Percentiles rank a stretch among this genome's conserved stretches.
These are phyloP conservation scores for Neospora caninum DNA, from an alignment of 169 alveolate genomes.

Conservation along the genomic window DNA sequence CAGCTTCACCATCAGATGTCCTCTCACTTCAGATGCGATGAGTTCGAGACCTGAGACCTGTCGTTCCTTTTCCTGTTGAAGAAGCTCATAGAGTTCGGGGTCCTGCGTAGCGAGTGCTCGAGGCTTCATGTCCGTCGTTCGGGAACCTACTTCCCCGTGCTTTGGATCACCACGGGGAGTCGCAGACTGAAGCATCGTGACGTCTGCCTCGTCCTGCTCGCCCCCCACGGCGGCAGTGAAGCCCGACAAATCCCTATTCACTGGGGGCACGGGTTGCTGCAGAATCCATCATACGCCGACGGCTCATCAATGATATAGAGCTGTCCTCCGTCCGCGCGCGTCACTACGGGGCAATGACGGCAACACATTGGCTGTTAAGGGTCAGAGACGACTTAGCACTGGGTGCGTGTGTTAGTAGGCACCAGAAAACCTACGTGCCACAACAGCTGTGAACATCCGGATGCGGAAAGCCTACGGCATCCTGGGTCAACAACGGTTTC, in stretches of 20 bases:
- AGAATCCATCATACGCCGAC: background rate
- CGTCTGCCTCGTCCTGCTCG: background rate
- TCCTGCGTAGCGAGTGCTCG: slow-evolving; percentile 67
- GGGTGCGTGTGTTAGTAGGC: too few species aligned
- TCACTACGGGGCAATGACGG: too few species aligned
- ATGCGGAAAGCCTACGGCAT: too few species aligned
- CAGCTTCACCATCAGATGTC: background rate
- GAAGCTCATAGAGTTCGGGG: slow-evolving; percentile 81
- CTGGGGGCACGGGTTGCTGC: background rate
- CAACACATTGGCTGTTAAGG: too few species aligned
- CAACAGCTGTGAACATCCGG: too few species aligned
- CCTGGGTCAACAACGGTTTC: too few species aligned
- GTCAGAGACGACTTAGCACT: too few species aligned
- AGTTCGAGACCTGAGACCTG: slow-evolving; percentile 81
- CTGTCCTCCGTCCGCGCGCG: too few species aligned
- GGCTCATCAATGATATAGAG: too few species aligned
- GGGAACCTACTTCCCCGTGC: background rate
- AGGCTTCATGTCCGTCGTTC: background rate
- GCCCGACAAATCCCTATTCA: background rate
- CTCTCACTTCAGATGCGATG: slow-evolving; percentile 85
- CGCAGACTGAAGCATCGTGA: background rate
- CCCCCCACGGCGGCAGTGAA: background rate
- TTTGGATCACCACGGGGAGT: background rate
- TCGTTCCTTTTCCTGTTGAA: slow-evolving; percentile 82
- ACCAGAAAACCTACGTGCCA: too few species aligned